phyloP scores from a whole-genome alignment of 805 yeast species.

The Hanseniaspora osmophila region DNA sequence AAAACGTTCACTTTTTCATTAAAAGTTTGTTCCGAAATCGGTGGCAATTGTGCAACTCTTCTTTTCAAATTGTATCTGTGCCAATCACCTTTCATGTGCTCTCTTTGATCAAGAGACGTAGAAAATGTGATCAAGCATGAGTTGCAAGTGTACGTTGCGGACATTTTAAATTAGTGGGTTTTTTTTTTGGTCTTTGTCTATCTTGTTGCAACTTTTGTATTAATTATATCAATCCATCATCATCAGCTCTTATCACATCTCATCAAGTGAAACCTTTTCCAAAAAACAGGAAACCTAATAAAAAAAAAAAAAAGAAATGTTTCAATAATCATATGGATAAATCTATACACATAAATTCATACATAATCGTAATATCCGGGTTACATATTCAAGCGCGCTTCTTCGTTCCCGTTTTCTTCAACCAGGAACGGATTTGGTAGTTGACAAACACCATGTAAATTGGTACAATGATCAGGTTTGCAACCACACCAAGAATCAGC shows the following conservation, averaged over 20 bases:
- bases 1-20: slow-evolving; percentile 47
- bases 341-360: no score
- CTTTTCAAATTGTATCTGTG: slow-evolving; percentile 91
- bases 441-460: slow-evolving; percentile 37
- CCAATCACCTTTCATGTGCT: slow-evolving; percentile 96
- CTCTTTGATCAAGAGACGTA: slow-evolving; percentile 63
- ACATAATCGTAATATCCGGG: no score
- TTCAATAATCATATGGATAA: no score
- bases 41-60: slow-evolving; percentile 76
- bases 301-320: not conserved
- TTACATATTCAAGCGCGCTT: no score
- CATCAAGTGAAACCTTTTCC: no score
- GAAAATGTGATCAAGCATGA: slow-evolving; percentile 74
- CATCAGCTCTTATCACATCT: no score
- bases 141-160: slow-evolving; percentile 51
- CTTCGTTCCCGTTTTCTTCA: not conserved
- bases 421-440: slow-evolving; percentile 29
- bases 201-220: no score
- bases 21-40: slow-evolving; percentile 51
- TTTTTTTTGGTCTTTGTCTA: not conserved
- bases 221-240: no score
- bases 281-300: not conserved
- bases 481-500: slow-evolving; percentile 31
- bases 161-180: not conserved
- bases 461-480: slow-evolving; percentile 43